Conservation (phyloP, 306 rosid genomes). For the Prinsepia uniflora region DNA sequence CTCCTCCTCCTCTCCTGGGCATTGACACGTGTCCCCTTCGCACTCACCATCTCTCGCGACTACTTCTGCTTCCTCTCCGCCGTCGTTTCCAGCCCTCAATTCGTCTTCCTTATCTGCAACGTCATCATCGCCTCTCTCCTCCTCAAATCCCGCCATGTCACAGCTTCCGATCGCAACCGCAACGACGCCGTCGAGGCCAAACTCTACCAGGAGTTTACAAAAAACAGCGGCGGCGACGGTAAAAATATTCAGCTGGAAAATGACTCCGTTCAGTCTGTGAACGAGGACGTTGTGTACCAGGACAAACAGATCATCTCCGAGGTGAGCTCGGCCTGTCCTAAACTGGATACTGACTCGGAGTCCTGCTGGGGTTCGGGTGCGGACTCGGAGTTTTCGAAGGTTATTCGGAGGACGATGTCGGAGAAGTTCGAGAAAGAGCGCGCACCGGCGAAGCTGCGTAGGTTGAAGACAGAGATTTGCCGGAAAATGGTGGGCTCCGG, state of each 20-base stretch:
- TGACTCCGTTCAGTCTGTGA: neutral
- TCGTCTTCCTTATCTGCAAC: constrained; percentile 64
- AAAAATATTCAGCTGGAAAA: neutral
- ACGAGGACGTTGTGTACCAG: constrained; percentile 32
- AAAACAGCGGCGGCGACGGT: constrained; percentile 2
- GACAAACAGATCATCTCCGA: constrained; percentile 56
- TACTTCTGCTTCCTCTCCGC: constrained; percentile 34
- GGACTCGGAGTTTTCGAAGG: constrained; percentile 17
- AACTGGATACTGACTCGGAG: constrained; percentile 7
- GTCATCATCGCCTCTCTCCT: constrained; percentile 57
- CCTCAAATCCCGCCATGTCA: constrained; percentile 39
- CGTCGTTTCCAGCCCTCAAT: constrained; percentile 50
- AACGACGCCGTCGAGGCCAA: constrained; percentile 6
- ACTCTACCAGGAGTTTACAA: constrained; percentile 27
- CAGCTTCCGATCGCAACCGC: neutral
- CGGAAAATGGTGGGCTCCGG: constrained; percentile 13
- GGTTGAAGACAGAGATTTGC: constrained; percentile 54
- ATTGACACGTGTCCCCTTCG: constrained; percentile 56
- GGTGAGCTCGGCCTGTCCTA: neutral
- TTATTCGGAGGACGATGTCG: constrained; percentile 39
- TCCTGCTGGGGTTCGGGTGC: neutral
- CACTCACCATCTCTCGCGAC: constrained; percentile 36
- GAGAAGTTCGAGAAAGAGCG: constrained; percentile 29
- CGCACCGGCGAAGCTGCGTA: constrained; percentile 27
- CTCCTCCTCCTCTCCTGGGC: constrained; percentile 46